These are phyloP conservation scores for Kuraishia hungarica DNA, from an alignment of 805 yeast genomes.

Conservation along the genomic window DNA sequence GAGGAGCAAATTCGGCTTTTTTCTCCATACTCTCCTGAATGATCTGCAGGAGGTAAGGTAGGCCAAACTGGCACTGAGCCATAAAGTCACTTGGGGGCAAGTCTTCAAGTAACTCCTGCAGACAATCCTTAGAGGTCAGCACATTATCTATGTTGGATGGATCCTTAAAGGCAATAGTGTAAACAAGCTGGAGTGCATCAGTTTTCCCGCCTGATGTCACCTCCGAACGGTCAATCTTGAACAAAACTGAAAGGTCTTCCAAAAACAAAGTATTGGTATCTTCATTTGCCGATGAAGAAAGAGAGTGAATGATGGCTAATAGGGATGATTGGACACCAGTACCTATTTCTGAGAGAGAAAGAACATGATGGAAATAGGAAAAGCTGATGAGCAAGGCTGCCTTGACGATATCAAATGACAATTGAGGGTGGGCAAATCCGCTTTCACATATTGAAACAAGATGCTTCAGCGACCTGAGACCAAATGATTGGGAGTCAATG, in stretches of 20 bases:
- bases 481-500: slow-evolving; percentile 12
- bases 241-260: slow-evolving; percentile 56
- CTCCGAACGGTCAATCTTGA: slow-evolving; percentile 34
- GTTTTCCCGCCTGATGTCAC: slow-evolving; percentile 21
- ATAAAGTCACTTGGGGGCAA: slow-evolving; percentile 36
- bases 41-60: slow-evolving; percentile 41
- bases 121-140: slow-evolving; percentile 60
- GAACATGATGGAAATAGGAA: slow-evolving; percentile 31
- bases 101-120: slow-evolving; percentile 47
- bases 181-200: slow-evolving; percentile 42
- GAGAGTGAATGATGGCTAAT: slow-evolving; percentile 28
- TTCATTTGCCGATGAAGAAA: slow-evolving; percentile 61
- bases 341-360: slow-evolving; percentile 14
- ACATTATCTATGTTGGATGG: slow-evolving; percentile 66
- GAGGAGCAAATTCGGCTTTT: slow-evolving; percentile 47
- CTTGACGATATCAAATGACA: slow-evolving; percentile 11
- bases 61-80: slow-evolving; percentile 37
- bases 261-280: slow-evolving; percentile 70
- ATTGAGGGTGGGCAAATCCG: slow-evolving; percentile 6
- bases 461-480: slow-evolving; percentile 16
- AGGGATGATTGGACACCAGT: slow-evolving; percentile 17
- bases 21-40: slow-evolving; percentile 22
- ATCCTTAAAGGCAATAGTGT: slow-evolving; percentile 61
- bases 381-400: slow-evolving; percentile 38
- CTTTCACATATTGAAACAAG: slow-evolving; percentile 8